These are phyloP conservation scores for Chaetomium cochliodes DNA, from an alignment of 495 filamentous ascomycete species.

Conservation along the genomic window DNA sequence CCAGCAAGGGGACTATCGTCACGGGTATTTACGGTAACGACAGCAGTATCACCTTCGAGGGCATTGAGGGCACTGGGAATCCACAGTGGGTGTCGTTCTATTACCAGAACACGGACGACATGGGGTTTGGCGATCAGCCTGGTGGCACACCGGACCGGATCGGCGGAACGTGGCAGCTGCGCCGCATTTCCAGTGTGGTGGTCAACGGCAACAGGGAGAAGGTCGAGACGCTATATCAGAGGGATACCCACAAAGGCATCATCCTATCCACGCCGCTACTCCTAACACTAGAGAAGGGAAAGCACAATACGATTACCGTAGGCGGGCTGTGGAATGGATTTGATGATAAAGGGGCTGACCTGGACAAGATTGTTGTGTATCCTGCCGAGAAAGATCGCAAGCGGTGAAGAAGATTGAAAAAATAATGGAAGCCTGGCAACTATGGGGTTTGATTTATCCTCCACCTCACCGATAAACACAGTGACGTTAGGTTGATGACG, in stretches of 20 bases:
- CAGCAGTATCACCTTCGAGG: slow-evolving; percentile 51
- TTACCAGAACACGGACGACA: slow-evolving; percentile 37
- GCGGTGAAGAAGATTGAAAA: too few relatives aligned
- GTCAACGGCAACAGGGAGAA: slow-evolving; percentile 40
- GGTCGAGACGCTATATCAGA: slow-evolving; percentile 43
- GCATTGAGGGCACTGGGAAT: slow-evolving; percentile 47
- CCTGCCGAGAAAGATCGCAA: slow-evolving; percentile 22
- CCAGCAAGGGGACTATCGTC: slow-evolving; percentile 42
- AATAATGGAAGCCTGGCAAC: too few relatives aligned
- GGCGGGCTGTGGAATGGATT: slow-evolving; percentile 44
- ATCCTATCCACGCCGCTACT: slow-evolving; percentile 44
- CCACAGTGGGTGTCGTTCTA: slow-evolving; percentile 58
- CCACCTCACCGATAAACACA: too few relatives aligned
- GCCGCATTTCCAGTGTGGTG: slow-evolving; percentile 45
- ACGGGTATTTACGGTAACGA: slow-evolving; percentile 54
- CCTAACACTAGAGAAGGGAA: slow-evolving; percentile 39
- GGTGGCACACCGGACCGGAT: slow-evolving; percentile 45
- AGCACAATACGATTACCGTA: slow-evolving; percentile 44
- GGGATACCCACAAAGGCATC: slow-evolving; percentile 50
- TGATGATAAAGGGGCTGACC: slow-evolving; percentile 43
- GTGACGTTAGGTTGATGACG: too few relatives aligned
- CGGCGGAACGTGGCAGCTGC: slow-evolving; percentile 44
- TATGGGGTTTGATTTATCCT: too few relatives aligned
- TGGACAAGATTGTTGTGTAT: slow-evolving; percentile 48
- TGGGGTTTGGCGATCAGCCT: slow-evolving; percentile 46